Base-by-base conservation (phyloP, 139 green algal genomes). In the Limnomonas spitsbergensis region DNA sequence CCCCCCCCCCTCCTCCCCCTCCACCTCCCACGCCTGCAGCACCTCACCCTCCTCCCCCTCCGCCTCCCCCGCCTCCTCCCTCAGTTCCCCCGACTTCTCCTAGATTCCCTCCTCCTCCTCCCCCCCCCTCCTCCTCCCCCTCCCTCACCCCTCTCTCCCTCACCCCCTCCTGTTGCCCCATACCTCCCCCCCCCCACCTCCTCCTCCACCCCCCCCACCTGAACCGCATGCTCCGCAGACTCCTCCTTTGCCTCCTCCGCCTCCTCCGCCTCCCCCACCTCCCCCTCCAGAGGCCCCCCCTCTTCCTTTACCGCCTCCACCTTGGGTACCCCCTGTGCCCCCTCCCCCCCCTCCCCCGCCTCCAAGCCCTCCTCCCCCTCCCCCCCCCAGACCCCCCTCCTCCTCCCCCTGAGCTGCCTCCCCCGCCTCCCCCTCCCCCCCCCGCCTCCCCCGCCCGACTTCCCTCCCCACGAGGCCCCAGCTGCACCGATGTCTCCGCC, bases 291-390 rank as follows among this genome's bases (percentile, higher is more conserved):
- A 61, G 14, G 47, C 47, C 20, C 47, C 47, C 20, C 47, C 47
- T 29, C 14, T 14, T 20, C 47, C 47, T 61, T 14, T 20, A 61
- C 47, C 61, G 61, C 61, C 61, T 36, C 61, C 61, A 39, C 61
- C 61, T 36, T 39, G 61, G 61, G 7, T 39, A 39, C 61, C 61
- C 29, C 61, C 61, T 37, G 61, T 37, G 27, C 29, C 61, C 9
- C 61, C 61, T 72, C 61, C 61, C 61, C 61, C 27, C 26, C 27
- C 61, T 72, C 61, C 61, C 6, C 61, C 61, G 6, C 29, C 61
- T 72, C 61, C 61, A 72, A 36, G 24, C 26, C 61, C 29, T 36
- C 61, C 61, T 36, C 26, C 9, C 61, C 27, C 29, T 24, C 61
- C 61, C 24, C 61, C 9, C 29, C 61, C 29, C 27, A 72, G 9